These are phyloP conservation scores for Ulmus americana DNA, from an alignment of 331 rosid species.

Conservation along the genomic window DNA sequence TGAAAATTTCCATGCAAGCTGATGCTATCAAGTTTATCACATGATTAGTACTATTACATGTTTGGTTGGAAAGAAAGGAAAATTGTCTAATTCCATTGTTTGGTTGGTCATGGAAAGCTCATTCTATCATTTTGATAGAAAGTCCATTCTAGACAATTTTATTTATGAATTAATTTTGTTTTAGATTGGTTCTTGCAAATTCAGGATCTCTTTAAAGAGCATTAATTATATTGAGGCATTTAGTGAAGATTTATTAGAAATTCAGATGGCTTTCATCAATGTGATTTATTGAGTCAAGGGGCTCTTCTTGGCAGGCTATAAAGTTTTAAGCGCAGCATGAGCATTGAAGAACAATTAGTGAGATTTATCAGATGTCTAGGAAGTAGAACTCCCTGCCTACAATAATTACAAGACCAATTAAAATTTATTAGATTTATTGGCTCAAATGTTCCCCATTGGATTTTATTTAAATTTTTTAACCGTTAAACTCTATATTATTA, in stretches of 20 bases:
- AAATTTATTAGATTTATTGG: too few species aligned
- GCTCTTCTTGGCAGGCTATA: background rate
- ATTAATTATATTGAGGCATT: background rate
- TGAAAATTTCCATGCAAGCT: conserved; percentile 13
- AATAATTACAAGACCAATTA: background rate
- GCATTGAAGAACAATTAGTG: background rate
- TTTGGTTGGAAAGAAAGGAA: too few species aligned
- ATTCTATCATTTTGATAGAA: too few species aligned
- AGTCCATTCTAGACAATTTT: too few species aligned
- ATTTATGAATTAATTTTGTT: too few species aligned
- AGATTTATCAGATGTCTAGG: background rate
- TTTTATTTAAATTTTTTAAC: too few species aligned
- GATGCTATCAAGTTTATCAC: conserved; percentile 8
- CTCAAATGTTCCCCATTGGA: too few species aligned
- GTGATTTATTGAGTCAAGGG: background rate
- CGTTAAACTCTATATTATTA: too few species aligned
- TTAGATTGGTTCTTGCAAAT: conserved; percentile 2
- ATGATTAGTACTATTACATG: background rate
- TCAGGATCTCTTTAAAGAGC: background rate
- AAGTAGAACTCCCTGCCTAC: background rate
- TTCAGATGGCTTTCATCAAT: conserved; percentile 3
- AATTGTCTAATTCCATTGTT: too few species aligned
- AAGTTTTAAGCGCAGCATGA: background rate
- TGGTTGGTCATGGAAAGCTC: too few species aligned
- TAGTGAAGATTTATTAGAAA: conserved; percentile 1